These are phyloP conservation scores for Camellia oleifera DNA, from an alignment of 179 eudicot genomes.

Conservation along the genomic window DNA sequence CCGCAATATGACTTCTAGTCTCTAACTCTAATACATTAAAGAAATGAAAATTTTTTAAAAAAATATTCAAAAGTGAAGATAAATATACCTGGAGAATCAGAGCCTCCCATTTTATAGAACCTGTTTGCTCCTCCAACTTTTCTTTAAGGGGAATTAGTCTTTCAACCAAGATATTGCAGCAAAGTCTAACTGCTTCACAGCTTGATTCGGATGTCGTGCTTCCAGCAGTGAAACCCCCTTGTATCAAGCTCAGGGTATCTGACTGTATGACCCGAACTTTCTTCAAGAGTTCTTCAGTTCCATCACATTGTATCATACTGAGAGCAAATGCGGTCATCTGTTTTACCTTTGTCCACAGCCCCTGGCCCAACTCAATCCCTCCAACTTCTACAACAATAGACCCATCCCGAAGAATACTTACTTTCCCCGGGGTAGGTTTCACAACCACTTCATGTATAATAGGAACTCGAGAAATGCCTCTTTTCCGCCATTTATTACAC, in stretches of 20 bases:
- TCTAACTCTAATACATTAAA: background rate
- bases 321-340: conserved; percentile 83
- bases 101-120: conserved; percentile 57
- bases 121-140: conserved; percentile 44
- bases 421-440: conserved; percentile 79
- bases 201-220: conserved; percentile 92
- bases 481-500: conserved; percentile 60
- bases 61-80: background rate
- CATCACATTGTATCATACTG: conserved; percentile 50
- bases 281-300: conserved; percentile 54
- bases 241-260: conserved; percentile 77
- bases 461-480: conserved; percentile 80
- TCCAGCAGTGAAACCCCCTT: conserved; percentile 89
- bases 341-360: conserved; percentile 95
- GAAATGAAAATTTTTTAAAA: background rate
- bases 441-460: conserved; percentile 42
- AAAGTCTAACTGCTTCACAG: conserved; percentile 83
- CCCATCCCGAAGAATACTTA: conserved; percentile 79
- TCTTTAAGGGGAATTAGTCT: conserved; percentile 56
- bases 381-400: conserved; percentile 92
- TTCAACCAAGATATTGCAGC: conserved; percentile 70
- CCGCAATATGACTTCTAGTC: background rate
- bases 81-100: conserved; percentile 55
- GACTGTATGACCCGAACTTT: conserved; percentile 79
- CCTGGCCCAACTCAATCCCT: conserved; percentile 93